Evolutionary conservation across 108 stramenopile species (phyloP).

Genomic region (Chaetoceros tenuissimus): DNA sequence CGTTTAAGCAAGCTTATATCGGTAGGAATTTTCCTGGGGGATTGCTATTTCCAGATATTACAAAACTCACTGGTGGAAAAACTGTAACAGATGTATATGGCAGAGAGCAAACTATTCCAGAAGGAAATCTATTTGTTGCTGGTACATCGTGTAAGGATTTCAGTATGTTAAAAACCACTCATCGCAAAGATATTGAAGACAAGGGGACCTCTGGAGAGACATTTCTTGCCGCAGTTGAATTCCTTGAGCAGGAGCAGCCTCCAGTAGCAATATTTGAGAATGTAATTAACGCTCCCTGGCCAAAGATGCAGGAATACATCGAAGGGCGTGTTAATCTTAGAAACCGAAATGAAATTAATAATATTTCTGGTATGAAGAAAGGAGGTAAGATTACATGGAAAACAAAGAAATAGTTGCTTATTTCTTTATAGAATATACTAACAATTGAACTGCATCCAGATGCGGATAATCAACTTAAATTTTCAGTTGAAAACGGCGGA

Average conservation of each 20-base stretch:
- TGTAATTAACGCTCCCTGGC: constrained; percentile 60
- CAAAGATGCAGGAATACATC: no score
- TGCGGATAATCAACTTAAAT: no score
- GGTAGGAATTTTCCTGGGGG: constrained; percentile 66
- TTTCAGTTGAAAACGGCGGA: no score
- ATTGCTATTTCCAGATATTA: constrained; percentile 62
- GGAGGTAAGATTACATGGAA: no score
- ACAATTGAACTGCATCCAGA: no score
- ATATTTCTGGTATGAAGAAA: no score
- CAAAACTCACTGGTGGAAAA: constrained; percentile 41
- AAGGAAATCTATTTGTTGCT: constrained; percentile 62
- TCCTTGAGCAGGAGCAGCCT: constrained; percentile 51
- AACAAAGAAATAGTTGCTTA: no score
- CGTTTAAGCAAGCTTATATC: constrained; percentile 77
- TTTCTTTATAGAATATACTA: no score
- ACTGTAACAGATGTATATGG: constrained; percentile 58
- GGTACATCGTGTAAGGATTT: constrained; percentile 81
- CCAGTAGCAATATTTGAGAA: constrained; percentile 68
- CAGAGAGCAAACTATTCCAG: constrained; percentile 28
- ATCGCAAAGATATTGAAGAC: constrained; percentile 66
- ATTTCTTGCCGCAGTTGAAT: constrained; percentile 60
- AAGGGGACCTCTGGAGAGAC: constrained; percentile 69
- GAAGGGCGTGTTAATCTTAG: no score
- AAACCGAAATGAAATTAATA: no score
- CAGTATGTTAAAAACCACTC: constrained; percentile 42